Base-by-base conservation (phyloP, 2,329 filamentous ascomycete genomes). In the Penicillium concentricum region DNA sequence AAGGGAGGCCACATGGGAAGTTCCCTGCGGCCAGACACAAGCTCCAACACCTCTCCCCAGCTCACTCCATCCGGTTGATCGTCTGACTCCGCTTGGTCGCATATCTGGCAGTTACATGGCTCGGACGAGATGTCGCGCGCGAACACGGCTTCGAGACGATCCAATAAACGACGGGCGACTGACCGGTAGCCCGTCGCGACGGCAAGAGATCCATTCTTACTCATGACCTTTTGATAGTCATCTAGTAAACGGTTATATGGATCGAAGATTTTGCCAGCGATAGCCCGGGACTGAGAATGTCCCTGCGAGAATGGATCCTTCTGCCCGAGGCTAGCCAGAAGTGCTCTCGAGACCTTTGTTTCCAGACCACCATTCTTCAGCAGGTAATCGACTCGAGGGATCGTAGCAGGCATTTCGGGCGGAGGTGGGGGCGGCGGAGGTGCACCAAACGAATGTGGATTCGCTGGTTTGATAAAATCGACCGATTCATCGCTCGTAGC, bases 161-260 rank as follows among this genome's bases (percentile, higher is more conserved):
- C 93, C 5, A 97, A 82, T 24, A 97, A 78, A 50, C 92, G 85
- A 5, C 94, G 87, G 4, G 94, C 94, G n/a, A 97, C 90, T 0
- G 93, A 97, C 52, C 91, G 87, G 73, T 97, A 96, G 6, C 94
- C 94, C 0, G 93, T 97, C 16, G 94, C 94, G 2, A 97, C 94
- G 2, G 94, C 94, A 5, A 99, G 79, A 0, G 93, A 97, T 4
- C 94, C 94, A 65, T 89, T 91, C 61, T 89, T 92, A 41, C 83
- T 79, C 61, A 97, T 82, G 4, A 99, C 92, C 3, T 84, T 83
- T 61, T 88, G 84, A 70, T 96, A 97, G 68, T 96, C 89, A 63
- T 96, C 89, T 22, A 99, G 81, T 2, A 97, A 81, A 61, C 86
- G 87, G 72, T 90, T 89, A 63, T 94, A 91, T 0, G 91, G 91